Base-by-base conservation (phyloP, 768 basidiomycete genomes). In the Leccinellum rugosiceps region DNA sequence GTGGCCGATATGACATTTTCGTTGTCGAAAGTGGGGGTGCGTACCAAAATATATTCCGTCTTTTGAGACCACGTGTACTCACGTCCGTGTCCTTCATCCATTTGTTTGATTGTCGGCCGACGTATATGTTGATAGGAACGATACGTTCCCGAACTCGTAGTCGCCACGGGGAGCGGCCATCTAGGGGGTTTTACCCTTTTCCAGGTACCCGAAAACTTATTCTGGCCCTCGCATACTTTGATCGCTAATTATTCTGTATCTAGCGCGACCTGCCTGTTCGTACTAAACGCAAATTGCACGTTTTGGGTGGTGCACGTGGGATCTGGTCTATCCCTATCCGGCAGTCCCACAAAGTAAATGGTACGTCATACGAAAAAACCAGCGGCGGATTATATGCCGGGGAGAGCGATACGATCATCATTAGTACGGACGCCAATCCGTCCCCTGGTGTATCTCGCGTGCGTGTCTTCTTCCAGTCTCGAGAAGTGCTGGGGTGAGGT, bases 101-200 rank as follows among this genome's bases (percentile, higher is more conserved):
- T 28, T 41, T 38, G 35, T 56, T 47, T 55, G 58, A 58, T 65
- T 54, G 38, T 50, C 25, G 49, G 30, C 34, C 21, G 34, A 43
- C n/a, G 21, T 52, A 23, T 34, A 26, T 47, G 34, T 56, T 48
- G 26, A 30, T 59, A 92, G 88, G 88, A 90, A 59, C 83, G 87
- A 55, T 73, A 76, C 32, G 84, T 88, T 3, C 83, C 92, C 3
- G 92, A 97, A 70, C 80, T 98, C 5, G 87, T 95, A 15, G 83
- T 90, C n/a, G 85, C 93, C 25, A 94, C 92, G 13, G 95, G 95
- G 14, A 80, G 86, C 10, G 91, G 87, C 0, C 70, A 77, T n/a
- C 73, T 85, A 9, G 92, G 92, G 6, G 91, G 92, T 2, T 88
- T 96, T 69, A 91, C 90, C 17, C 77, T 94, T 26, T 90, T 94